Percentiles rank a stretch among this genome's conserved stretches.
Evolutionary conservation across 371 early-diverging fungal genomes (phyloP).

Genomic region (Amoeboaphelidium protococcarum): DNA sequence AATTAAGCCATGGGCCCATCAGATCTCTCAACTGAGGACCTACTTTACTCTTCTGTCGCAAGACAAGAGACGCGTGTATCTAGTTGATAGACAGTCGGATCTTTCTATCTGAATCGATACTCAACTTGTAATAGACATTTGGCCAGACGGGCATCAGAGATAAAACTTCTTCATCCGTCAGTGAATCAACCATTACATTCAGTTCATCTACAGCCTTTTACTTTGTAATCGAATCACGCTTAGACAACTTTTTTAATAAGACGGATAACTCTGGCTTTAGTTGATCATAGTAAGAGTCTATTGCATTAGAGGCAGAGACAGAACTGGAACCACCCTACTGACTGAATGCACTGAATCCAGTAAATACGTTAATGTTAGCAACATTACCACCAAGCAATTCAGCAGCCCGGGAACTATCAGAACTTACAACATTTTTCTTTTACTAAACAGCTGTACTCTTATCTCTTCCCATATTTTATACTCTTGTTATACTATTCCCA

Average conservation of each 20-base stretch:
- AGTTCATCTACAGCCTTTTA: conserved; percentile 19
- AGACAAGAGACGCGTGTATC: conserved; percentile 10
- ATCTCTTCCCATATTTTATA: too few relatives aligned
- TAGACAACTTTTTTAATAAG: conserved; percentile 15
- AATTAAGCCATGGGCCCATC: conserved; percentile 16
- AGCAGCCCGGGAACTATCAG: too few relatives aligned
- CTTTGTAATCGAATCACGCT: conserved; percentile 17
- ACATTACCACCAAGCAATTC: too few relatives aligned
- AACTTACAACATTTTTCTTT: too few relatives aligned
- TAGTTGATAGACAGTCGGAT: conserved; percentile 11
- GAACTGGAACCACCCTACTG: too few relatives aligned
- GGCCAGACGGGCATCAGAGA: not conserved
- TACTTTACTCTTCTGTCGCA: conserved; percentile 9
- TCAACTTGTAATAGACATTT: conserved; percentile 4
- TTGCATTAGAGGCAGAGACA: too few relatives aligned
- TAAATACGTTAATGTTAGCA: too few relatives aligned
- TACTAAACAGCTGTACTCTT: too few relatives aligned
- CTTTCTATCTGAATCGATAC: conserved; percentile 11
- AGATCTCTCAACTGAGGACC: conserved; percentile 16
- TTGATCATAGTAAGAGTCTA: not conserved
- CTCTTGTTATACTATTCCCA: too few relatives aligned
- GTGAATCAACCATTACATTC: not conserved
- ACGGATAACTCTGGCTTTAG: conserved; percentile 5
- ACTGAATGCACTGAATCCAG: too few relatives aligned
- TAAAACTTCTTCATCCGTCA: not conserved